These are phyloP conservation scores for Curvularia spicifera DNA, from an alignment of 2,329 filamentous ascomycete species.

Conservation along the genomic window DNA sequence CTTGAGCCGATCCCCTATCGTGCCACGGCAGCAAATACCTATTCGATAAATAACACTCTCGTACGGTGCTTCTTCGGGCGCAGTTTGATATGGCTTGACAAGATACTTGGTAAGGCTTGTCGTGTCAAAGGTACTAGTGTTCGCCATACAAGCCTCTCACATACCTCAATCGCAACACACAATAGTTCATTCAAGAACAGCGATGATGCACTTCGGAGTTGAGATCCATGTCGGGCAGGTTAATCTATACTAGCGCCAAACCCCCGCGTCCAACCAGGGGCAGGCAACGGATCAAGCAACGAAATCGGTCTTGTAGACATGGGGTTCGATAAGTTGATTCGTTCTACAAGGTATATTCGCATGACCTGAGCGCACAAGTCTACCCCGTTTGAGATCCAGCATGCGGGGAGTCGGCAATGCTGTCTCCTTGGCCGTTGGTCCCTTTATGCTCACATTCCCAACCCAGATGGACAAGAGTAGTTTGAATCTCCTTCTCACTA, in stretches of 20 bases:
- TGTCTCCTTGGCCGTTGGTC: neutral
- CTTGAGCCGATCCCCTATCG: no score
- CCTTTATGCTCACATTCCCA: neutral
- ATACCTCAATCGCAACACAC: neutral
- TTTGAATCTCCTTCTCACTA: neutral
- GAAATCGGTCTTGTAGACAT: conserved; percentile 2
- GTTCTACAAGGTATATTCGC: neutral
- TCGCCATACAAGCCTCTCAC: neutral
- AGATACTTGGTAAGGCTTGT: neutral
- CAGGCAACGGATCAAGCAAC: conserved; percentile 4
- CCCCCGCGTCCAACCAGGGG: conserved; percentile 7
- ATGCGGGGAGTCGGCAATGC: neutral
- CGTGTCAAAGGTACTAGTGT: neutral
- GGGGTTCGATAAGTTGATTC: conserved; percentile 8
- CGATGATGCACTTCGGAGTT: neutral
- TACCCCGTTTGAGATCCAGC: neutral
- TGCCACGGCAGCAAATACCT: no score
- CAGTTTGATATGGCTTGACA: neutral
- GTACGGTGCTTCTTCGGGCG: neutral
- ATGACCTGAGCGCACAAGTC: neutral
- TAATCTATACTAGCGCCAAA: conserved; percentile 4
- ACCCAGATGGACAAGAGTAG: neutral
- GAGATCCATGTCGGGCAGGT: neutral
- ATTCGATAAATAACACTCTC: no score
- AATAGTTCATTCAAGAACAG: neutral